Percentiles rank a stretch among this genome's conserved stretches.
These are phyloP conservation scores for Uronychia setigera DNA, from an alignment of 73 alveolate genomes.

Conservation along the genomic window DNA sequence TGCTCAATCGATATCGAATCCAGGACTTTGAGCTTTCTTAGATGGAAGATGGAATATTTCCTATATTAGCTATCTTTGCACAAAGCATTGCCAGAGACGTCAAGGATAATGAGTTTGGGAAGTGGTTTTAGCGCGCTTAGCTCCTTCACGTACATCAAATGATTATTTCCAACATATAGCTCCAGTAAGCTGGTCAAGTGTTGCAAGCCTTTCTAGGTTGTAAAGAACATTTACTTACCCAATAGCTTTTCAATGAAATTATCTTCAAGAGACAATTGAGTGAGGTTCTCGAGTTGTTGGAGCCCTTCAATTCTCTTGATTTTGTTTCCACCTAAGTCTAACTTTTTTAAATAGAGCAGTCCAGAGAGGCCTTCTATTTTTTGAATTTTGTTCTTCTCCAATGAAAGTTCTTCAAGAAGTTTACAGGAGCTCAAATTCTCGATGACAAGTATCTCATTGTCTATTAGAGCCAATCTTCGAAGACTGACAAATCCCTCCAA, in stretches of 20 bases:
- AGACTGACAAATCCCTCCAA: constrained; percentile 61
- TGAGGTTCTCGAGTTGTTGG: constrained; percentile 74
- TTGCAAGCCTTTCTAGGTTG: constrained; percentile 82
- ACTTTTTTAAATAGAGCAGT: constrained; percentile 78
- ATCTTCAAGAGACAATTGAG: constrained; percentile 91
- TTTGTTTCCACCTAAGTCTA: constrained; percentile 85
- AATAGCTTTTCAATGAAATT: constrained; percentile 81
- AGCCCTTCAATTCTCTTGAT: constrained; percentile 83
- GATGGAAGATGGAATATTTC: constrained; percentile 72
- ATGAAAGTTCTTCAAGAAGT: constrained; percentile 89
- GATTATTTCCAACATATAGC: constrained; percentile 94
- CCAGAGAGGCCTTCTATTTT: constrained; percentile 77
- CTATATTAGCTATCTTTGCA: constrained; percentile 77
- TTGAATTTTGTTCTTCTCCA: constrained; percentile 88
- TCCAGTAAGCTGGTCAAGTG: constrained; percentile 85
- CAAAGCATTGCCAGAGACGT: constrained; percentile 81
- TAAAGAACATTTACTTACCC: constrained; percentile 14
- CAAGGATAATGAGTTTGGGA: constrained; percentile 81
- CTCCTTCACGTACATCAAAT: constrained; percentile 72
- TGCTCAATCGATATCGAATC: constrained; percentile 82
- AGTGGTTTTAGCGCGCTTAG: constrained; percentile 62
- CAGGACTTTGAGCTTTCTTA: constrained; percentile 81
- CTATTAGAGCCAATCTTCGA: constrained; percentile 75
- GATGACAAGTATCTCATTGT: constrained; percentile 79
- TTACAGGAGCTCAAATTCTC: constrained; percentile 80